Percentiles rank a stretch among this genome's conserved stretches.
phyloP scores from a whole-genome alignment of 2,329 filamentous ascomycete species.

The Apiospora marii region DNA sequence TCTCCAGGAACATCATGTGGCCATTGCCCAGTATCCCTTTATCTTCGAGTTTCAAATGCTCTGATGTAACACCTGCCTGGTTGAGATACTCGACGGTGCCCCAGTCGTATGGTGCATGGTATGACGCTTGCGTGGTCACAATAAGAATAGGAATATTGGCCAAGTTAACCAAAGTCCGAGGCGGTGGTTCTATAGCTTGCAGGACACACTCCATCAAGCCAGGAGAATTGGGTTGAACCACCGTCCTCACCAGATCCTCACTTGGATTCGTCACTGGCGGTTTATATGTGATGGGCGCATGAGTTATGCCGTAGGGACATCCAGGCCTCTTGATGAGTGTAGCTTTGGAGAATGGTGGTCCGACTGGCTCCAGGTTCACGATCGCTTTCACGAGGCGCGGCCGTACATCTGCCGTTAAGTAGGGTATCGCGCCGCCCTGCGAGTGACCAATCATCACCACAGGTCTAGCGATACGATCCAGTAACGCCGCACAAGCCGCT shows the following conservation, averaged over 20 bases:
- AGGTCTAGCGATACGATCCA: slow-evolving; percentile 52
- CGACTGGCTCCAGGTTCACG: slow-evolving; percentile 54
- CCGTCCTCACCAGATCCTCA: slow-evolving; percentile 44
- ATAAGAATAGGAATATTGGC: slow-evolving; percentile 46
- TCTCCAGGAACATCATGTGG: slow-evolving; percentile 58
- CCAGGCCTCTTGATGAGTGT: slow-evolving; percentile 45
- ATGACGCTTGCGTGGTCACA: slow-evolving; percentile 52
- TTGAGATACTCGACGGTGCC: slow-evolving; percentile 49
- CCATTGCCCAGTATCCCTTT: slow-evolving; percentile 53
- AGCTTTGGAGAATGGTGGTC: slow-evolving; percentile 55
- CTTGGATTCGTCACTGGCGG: slow-evolving; percentile 49
- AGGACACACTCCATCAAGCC: slow-evolving; percentile 41
- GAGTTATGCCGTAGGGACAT: slow-evolving; percentile 54
- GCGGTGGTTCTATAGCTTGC: slow-evolving; percentile 45
- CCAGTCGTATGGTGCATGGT: slow-evolving; percentile 55
- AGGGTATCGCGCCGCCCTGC: slow-evolving; percentile 52
- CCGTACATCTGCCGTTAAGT: slow-evolving; percentile 51
- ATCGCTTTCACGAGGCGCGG: slow-evolving; percentile 51
- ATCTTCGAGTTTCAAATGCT: slow-evolving; percentile 48
- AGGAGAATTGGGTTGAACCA: slow-evolving; percentile 34
- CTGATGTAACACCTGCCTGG: slow-evolving; percentile 49
- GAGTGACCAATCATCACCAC: slow-evolving; percentile 54
- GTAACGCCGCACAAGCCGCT: slow-evolving; percentile 49
- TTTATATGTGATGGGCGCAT: slow-evolving; percentile 56
- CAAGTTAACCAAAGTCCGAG: slow-evolving; percentile 48